Base-by-base conservation (phyloP, 495 filamentous ascomycete species). In the Xylaria palmicola region DNA sequence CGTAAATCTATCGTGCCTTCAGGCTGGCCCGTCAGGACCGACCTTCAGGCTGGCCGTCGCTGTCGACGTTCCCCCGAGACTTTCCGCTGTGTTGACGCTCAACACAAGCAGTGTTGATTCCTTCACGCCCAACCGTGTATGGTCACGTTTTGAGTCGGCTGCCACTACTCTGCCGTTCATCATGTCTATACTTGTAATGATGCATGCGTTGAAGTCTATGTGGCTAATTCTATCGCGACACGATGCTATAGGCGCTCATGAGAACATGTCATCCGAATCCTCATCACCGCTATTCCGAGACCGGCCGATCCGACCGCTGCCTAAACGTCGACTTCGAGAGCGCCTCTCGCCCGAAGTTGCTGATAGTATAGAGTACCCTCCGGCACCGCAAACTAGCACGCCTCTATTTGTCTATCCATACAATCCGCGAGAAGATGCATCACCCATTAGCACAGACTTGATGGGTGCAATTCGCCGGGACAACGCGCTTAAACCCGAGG, bases 301-400 rank as follows among this genome's bases (percentile, higher is more conserved):
- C 67, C 86, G 95, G 66, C 88, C 92, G 58, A 98, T 99, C 69
- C 90, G 92, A 40, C 95, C 95, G 49, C 81, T 99, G 55, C 95
- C 95, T 32, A 94, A 89, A 76, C 86, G 91, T 61, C 86, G 88
- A 57, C 80, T 98, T 19, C 89, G 92, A 49, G 91, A 92, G 62
- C 87, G 91, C 39, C 80, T 99, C 24, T 89, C 92, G 15, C 85
- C 87, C 61, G 91, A 94, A 65, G 86, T 90, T 60, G 92, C 90
- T 53, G 87, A 89, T 37, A 86, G 86, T 15, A 93, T 97, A 64
- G 79, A 86, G 54, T 97, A 90, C 68, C 90, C 93, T 1, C 85
- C 90, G 0, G 79, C 84, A 3, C 89, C 88, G 4, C 81, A 84
- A 40, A 83, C 81, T 13, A 81, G 84, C 3, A 81, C 85, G 32